Percentiles rank a stretch among this genome's conserved stretches.
Evolutionary conservation across 75 land plant species (phyloP).

Genomic region (Picea glauca): DNA sequence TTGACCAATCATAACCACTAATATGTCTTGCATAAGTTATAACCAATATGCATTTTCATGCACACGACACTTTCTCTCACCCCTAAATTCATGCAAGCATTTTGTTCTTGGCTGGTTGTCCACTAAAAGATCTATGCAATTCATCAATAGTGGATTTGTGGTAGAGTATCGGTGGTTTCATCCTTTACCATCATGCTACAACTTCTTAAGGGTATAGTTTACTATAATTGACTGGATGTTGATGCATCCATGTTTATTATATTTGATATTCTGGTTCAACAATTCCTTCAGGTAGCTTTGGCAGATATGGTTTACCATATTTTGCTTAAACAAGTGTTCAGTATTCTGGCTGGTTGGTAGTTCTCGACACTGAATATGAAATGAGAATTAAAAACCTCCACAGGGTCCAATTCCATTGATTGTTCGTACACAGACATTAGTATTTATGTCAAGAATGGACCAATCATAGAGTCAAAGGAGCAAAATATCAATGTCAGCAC

Average conservation of each 20-base stretch:
- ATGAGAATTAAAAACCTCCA: neutral
- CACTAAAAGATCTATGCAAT: neutral
- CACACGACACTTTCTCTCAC: neutral
- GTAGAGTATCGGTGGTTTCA: neutral
- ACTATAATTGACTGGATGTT: neutral
- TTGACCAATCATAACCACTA: neutral
- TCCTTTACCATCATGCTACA: neutral
- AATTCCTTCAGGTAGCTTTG: neutral
- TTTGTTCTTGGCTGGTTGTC: neutral
- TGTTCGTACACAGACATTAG: neutral
- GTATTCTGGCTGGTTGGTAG: neutral
- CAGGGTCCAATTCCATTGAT: neutral
- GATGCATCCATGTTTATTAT: neutral
- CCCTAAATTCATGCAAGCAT: neutral
- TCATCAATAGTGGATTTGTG: neutral
- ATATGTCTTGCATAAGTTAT: neutral
- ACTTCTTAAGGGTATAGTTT: neutral
- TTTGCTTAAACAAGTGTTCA: neutral
- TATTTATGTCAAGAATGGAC: neutral
- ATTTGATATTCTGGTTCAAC: neutral
- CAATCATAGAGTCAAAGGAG: no score
- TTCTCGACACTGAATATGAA: neutral
- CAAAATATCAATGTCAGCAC: no score
- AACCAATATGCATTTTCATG: neutral
- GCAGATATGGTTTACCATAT: neutral